Evolutionary conservation across 2,329 filamentous ascomycete species (phyloP).

Genomic region (Cercospora zeae-maydis): DNA sequence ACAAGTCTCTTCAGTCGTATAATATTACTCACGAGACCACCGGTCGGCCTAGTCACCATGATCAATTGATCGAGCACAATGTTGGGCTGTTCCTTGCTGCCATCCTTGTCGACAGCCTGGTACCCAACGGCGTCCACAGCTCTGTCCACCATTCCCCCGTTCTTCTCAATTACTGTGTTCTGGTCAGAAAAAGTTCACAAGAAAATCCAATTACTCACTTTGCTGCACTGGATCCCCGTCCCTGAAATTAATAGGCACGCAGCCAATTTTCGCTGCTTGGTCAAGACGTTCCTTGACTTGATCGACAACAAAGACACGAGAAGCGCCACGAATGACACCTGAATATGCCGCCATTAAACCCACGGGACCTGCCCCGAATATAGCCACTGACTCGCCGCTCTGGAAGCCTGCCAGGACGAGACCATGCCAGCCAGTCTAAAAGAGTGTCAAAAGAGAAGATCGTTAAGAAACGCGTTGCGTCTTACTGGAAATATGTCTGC

Average conservation of each 20-base stretch:
- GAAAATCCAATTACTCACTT: slow-evolving; percentile 32
- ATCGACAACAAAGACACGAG: slow-evolving; percentile 61
- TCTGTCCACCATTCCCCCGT: slow-evolving; percentile 43
- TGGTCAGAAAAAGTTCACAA: not conserved
- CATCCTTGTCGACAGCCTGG: slow-evolving; percentile 56
- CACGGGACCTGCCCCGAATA: slow-evolving; percentile 59
- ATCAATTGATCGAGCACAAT: slow-evolving; percentile 64
- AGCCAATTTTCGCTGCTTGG: slow-evolving; percentile 60
- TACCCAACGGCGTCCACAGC: slow-evolving; percentile 65
- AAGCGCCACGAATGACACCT: slow-evolving; percentile 58
- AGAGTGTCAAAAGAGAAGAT: not conserved
- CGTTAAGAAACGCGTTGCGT: not conserved
- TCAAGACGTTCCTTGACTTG: slow-evolving; percentile 58
- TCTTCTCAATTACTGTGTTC: slow-evolving; percentile 16
- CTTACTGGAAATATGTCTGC: slow-evolving; percentile 3
- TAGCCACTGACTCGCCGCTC: slow-evolving; percentile 59
- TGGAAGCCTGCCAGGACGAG: slow-evolving; percentile 57
- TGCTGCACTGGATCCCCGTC: slow-evolving; percentile 58
- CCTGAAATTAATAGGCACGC: slow-evolving; percentile 58
- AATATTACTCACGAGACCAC: slow-evolving; percentile 52
- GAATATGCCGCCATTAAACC: slow-evolving; percentile 65
- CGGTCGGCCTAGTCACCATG: slow-evolving; percentile 58
- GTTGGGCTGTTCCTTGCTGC: slow-evolving; percentile 59
- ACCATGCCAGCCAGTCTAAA: slow-evolving; percentile 47
- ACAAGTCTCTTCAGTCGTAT: not conserved